Evolutionary conservation across 192 early-diverging fungal genomes (phyloP), one percentile per base, ranked within the genome.

Genomic region (Coemansia sp.): DNA sequence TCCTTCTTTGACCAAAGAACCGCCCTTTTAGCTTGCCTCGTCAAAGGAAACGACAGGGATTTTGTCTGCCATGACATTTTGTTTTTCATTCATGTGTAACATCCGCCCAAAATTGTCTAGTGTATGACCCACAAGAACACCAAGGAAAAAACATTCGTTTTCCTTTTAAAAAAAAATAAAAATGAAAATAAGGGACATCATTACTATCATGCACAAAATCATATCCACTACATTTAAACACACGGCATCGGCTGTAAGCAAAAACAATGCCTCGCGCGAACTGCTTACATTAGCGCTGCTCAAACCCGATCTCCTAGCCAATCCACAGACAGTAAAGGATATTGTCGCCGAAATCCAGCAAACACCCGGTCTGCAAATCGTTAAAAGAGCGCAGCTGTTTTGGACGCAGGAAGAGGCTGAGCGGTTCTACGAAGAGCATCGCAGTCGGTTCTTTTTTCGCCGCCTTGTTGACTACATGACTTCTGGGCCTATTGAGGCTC

Each of bases 391-490:
- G 22, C 57, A 74, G 3, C 39, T 90, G 1, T 65, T 84, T 0
- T 91, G 88, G 88, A 82, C 83, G 9, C 60, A 64, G n/a, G 59
- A 51, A 10, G 74, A 91, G 29, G 90, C 91, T 1, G 77, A 75
- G 53, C 39, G 53, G 20, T 93, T 93, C 65, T 93, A 93, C 64
- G 79, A 53, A 6, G 91, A 89, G 47, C 90, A 93, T 63, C 67
- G 77, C 14, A 85, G 81, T 9, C 84, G 86, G 57, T 90, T 90
- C 77, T 91, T 91, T 62, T 91, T 86, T 65, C 76, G 86, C 35
- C 79, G 91, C 7, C 69, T 93, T 11, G 87, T 89, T 63, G 85
- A 86, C 7, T 93, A 91, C 73, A 91, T 91, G 90, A 88, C 89
- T 12, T 87, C 86, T 47, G 89, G 89, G 0, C 89, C 87, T 4